Evolutionary conservation across 441 rosid species (phyloP).

Genomic region (Geranium incanum): DNA sequence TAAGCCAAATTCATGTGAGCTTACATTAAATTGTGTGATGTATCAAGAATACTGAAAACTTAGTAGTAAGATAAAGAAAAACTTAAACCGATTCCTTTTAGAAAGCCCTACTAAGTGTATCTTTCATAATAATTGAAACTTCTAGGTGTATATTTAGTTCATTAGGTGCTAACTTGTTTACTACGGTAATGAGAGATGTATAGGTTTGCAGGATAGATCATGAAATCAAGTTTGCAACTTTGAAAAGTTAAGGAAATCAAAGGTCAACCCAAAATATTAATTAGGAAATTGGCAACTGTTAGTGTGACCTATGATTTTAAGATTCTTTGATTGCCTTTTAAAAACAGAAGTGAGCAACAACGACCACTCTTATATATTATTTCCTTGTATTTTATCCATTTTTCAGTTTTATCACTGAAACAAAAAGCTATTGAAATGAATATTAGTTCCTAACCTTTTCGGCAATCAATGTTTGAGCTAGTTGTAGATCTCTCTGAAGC

Average conservation of each 20-base stretch:
- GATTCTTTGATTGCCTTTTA: neutral
- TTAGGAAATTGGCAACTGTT: neutral
- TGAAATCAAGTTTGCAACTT: too few species aligned
- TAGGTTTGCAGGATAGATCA: neutral
- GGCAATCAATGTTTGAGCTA: slow-evolving; percentile 33
- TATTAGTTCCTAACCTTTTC: slow-evolving; percentile 42
- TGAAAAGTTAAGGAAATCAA: neutral
- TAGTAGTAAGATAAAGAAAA: neutral
- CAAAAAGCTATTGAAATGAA: neutral
- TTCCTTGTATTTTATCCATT: neutral
- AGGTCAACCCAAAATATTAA: neutral
- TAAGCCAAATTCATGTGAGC: slow-evolving; percentile 26
- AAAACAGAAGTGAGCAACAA: neutral
- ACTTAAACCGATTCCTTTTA: too few species aligned
- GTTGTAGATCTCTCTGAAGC: slow-evolving; percentile 50
- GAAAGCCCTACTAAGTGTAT: too few species aligned
- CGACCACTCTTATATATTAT: neutral
- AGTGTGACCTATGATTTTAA: neutral
- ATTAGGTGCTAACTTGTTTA: too few species aligned
- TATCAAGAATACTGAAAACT: neutral
- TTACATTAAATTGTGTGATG: neutral
- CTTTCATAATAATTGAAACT: too few species aligned
- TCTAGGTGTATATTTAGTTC: too few species aligned
- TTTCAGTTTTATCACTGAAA: neutral
- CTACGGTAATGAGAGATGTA: neutral